Evolutionary conservation across 352 stramenopile genomes (phyloP).

Genomic region (Globisporangium okanoganense): DNA sequence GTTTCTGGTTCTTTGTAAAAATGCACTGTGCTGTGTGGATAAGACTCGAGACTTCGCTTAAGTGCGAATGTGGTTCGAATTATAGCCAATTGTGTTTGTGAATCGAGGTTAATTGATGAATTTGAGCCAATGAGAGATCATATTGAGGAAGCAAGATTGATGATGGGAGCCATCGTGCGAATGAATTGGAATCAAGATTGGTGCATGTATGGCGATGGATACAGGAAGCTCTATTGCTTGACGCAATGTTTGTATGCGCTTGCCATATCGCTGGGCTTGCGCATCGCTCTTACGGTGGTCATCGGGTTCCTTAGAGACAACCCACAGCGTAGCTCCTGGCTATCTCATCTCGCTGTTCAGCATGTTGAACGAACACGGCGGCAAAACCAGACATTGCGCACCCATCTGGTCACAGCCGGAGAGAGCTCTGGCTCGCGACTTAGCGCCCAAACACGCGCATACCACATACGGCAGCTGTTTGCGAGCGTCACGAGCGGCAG

Average conservation of each 20-base stretch:
- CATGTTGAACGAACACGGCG: neutral
- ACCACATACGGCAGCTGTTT: neutral
- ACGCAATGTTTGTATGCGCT: neutral
- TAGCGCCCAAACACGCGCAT: neutral
- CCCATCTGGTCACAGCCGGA: neutral
- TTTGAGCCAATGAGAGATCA: slow-evolving; percentile 2
- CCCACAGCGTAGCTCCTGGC: neutral
- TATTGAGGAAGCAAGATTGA: neutral
- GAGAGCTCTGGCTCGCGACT: neutral
- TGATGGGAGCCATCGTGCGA: too few relatives aligned
- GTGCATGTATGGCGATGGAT: too few relatives aligned
- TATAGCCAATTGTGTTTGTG: neutral
- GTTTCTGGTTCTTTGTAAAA: slow-evolving; percentile 13
- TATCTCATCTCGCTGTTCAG: neutral
- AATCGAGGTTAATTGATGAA: neutral
- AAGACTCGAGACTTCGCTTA: neutral
- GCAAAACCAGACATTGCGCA: neutral
- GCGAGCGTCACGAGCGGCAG: neutral
- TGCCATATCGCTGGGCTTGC: neutral
- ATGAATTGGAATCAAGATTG: too few relatives aligned
- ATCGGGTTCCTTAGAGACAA: neutral
- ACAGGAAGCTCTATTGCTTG: too few relatives aligned
- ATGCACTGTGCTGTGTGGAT: slow-evolving; percentile 6
- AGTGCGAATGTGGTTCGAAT: neutral
- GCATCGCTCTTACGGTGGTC: neutral